Base-by-base conservation (phyloP, 495 filamentous ascomycete genomes). In the Glonium stellatum region DNA sequence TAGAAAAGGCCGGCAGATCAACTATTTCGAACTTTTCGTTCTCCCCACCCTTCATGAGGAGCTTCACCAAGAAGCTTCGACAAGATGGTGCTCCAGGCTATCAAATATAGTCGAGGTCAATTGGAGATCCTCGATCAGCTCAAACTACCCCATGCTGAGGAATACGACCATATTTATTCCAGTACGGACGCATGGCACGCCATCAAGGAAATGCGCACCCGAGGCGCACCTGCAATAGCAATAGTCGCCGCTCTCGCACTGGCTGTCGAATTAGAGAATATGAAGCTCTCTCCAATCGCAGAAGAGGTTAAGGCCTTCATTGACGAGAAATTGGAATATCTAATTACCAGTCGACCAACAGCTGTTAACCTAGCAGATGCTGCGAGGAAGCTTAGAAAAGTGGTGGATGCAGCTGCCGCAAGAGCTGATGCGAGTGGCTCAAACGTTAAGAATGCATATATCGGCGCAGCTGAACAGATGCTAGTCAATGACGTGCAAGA, bases 361-460 rank as follows among this genome's bases (percentile, higher is more conserved):
- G 93, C 93, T 0, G 93, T 98, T 42, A 96, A 98, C 71, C 80
- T 98, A 37, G 85, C 85, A 41, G 93, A 97, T 74, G 95, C 95
- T 27, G 90, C 88, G 63, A 71, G 78, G 41, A 89, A 92, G 64
- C 81, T 97, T 63, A 87, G 88, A 65, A 72, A 65, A 19, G 73
- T 83, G 21, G 77, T 86, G 23, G 60, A 68, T 51, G 71, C 58
- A 34, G 75, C 69, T 57, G 78, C 70, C 5, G 71, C 64, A 44
- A 70, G 59, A 44, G 68, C 70, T 0, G 71, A 65, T 1, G 69
- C 70, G 4, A 77, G 74, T 41, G 78, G 79, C 5, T 67, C 72
- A 10, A 68, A 63, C 27, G 80, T 95, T 46, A 73, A 80, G 8
- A 63, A 78, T 44, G 79, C 83, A 0, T 97, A 92, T 71, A 83